These are phyloP conservation scores for Candida ortonii DNA, from an alignment of 805 yeast species.

Conservation along the genomic window DNA sequence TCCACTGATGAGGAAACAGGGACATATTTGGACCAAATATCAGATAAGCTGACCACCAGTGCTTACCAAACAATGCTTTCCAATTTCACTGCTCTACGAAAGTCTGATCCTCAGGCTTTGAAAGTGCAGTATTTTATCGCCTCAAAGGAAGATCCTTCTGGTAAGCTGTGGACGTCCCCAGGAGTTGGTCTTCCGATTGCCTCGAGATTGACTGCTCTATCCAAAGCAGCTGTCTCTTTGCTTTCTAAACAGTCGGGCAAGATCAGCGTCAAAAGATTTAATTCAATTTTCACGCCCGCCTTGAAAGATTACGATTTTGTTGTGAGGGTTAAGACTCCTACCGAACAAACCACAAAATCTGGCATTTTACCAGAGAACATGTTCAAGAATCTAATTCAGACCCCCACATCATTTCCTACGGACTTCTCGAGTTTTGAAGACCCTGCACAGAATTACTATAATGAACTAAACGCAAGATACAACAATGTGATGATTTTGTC, in stretches of 20 bases:
- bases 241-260: conserved; percentile 37
- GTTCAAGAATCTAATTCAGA: conserved; percentile 56
- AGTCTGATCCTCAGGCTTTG: conserved; percentile 76
- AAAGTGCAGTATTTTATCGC: conserved; percentile 80
- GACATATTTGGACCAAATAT: conserved; percentile 40
- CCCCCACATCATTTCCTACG: conserved; percentile 41
- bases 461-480: conserved; percentile 61
- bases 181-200: conserved; percentile 66
- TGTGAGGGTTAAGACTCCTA: conserved; percentile 48
- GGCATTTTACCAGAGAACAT: conserved; percentile 55
- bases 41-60: conserved; percentile 60
- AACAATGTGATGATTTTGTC: conserved; percentile 71
- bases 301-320: conserved; percentile 81
- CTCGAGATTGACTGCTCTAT: conserved; percentile 80
- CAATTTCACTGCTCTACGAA: conserved; percentile 66
- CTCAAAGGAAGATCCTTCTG: conserved; percentile 81
- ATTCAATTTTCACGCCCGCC: conserved; percentile 74
- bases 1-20: conserved; percentile 25
- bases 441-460: conserved; percentile 55
- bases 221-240: conserved; percentile 67
- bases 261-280: conserved; percentile 38
- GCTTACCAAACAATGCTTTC: conserved; percentile 60
- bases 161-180: conserved; percentile 63
- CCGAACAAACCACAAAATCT: conserved; percentile 41
- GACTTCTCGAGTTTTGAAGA: conserved; percentile 41